These are phyloP conservation scores for Eucalyptus pauciflora DNA, from an alignment of 345 rosid species.

Conservation along the genomic window DNA sequence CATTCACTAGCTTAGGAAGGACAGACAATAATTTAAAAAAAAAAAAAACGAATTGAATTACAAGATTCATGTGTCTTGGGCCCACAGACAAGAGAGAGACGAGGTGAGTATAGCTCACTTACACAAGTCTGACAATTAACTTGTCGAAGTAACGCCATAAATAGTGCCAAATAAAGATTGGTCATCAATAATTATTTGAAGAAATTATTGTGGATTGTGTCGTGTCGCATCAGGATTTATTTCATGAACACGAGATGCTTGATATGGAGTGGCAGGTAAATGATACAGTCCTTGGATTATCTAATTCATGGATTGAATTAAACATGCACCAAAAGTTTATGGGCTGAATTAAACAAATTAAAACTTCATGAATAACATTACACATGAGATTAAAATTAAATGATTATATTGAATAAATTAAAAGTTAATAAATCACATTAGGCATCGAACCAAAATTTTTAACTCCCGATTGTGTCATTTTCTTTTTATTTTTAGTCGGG, in stretches of 20 bases:
- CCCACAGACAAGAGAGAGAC: background rate
- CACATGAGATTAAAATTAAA: rapidly evolving
- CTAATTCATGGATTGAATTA: no score
- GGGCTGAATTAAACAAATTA: rapidly evolving
- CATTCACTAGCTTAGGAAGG: background rate
- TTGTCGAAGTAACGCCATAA: background rate
- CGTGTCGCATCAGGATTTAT: rapidly evolving
- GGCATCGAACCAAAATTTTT: no score
- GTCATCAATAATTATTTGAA: background rate
- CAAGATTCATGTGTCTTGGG: background rate
- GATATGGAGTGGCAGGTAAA: rapidly evolving
- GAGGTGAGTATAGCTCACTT: background rate
- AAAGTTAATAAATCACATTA: rapidly evolving
- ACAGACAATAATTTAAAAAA: background rate
- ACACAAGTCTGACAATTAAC: background rate
- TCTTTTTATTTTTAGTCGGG: rapidly evolving
- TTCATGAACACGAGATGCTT: background rate
- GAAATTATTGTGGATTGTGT: no score
- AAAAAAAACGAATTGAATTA: background rate
- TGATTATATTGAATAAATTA: rapidly evolving
- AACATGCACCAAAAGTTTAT: no score
- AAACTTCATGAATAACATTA: rapidly evolving
- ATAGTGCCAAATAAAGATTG: background rate
- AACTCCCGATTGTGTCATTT: no score
- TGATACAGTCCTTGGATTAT: rapidly evolving